These are phyloP conservation scores for Dendrothele bispora DNA, from an alignment of 768 basidiomycete genomes.

Conservation along the genomic window DNA sequence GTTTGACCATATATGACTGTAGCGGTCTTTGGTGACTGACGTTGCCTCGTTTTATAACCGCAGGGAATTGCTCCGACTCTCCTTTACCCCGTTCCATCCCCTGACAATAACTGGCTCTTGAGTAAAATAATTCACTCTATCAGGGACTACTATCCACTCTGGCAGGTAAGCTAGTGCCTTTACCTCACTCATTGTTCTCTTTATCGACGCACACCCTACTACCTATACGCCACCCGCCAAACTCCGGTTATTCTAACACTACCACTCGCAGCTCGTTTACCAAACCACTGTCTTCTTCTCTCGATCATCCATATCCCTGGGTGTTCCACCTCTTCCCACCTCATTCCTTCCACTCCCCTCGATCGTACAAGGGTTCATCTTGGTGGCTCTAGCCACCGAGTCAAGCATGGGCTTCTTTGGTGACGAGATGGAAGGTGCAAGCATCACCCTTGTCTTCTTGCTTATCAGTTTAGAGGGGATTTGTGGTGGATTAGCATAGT, in stretches of 20 bases:
- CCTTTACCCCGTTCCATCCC: slow-evolving; percentile 79
- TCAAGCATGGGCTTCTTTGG: slow-evolving; percentile 68
- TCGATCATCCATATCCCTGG: slow-evolving; percentile 85
- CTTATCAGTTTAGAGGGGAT: slow-evolving; percentile 88
- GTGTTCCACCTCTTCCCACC: slow-evolving; percentile 74
- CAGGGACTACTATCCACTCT: slow-evolving; percentile 93
- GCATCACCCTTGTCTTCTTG: slow-evolving; percentile 65
- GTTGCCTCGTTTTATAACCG: not conserved
- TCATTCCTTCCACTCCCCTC: slow-evolving; percentile 74
- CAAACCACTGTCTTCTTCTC: slow-evolving; percentile 93
- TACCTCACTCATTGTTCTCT: slow-evolving; percentile 3
- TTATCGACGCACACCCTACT: not conserved
- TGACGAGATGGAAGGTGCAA: slow-evolving; percentile 39
- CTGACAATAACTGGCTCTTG: slow-evolving; percentile 58
- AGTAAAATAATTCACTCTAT: slow-evolving; percentile 79
- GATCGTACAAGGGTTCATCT: slow-evolving; percentile 66
- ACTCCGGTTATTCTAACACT: not conserved
- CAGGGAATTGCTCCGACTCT: slow-evolving; percentile 90
- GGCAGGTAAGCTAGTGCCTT: slow-evolving; percentile 63
- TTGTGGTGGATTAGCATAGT: slow-evolving; percentile 93
- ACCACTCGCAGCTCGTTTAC: slow-evolving; percentile 87
- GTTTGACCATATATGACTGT: slow-evolving; percentile 29
- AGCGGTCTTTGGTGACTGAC: not conserved
- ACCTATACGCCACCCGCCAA: slow-evolving; percentile 2
- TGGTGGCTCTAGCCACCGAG: slow-evolving; percentile 62